Percentiles rank a stretch among this genome's conserved stretches.
Evolutionary conservation across 1,139 yeast species (phyloP).

Genomic region (Candida sanyaensis): DNA sequence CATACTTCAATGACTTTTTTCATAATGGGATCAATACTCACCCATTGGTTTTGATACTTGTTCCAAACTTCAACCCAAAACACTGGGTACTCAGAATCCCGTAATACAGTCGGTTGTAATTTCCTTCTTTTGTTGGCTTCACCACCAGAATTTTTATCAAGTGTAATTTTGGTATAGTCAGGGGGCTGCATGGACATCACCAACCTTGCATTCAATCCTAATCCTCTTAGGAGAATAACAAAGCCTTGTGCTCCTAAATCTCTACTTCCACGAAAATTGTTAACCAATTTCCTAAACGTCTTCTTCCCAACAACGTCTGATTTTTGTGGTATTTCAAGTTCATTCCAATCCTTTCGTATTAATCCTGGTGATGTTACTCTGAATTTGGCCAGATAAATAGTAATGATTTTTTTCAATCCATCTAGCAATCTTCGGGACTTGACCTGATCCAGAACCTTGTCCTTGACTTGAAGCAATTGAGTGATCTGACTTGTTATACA

Average conservation of each 20-base stretch:
- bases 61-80: constrained; percentile 98
- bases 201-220: constrained; percentile 72
- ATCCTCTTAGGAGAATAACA: constrained; percentile 69
- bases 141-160: constrained; percentile 3
- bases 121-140: constrained; percentile 1
- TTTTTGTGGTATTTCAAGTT: constrained; percentile 28
- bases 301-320: constrained; percentile 29
- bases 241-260: constrained; percentile 90
- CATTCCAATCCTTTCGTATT: constrained; percentile 65
- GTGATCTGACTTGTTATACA: constrained; percentile 40
- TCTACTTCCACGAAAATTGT: constrained; percentile 62
- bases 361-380: constrained; percentile 46
- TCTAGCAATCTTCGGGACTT: constrained; percentile 75
- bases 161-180: constrained; percentile 58
- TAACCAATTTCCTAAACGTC: constrained; percentile 43
- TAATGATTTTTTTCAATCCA: constrained; percentile 66
- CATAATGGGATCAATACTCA: constrained; percentile 81
- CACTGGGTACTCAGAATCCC: constrained; percentile 58
- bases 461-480: constrained; percentile 32
- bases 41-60: constrained; percentile 67
- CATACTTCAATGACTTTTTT: constrained; percentile 62
- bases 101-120: constrained; percentile 12
- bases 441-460: constrained; percentile 37
- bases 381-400: constrained; percentile 62
- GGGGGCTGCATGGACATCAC: constrained; percentile 89